Percentiles rank a stretch among this genome's conserved stretches.
Conservation (phyloP, 2,329 filamentous ascomycete genomes). For the Aureobasidium sp. region DNA sequence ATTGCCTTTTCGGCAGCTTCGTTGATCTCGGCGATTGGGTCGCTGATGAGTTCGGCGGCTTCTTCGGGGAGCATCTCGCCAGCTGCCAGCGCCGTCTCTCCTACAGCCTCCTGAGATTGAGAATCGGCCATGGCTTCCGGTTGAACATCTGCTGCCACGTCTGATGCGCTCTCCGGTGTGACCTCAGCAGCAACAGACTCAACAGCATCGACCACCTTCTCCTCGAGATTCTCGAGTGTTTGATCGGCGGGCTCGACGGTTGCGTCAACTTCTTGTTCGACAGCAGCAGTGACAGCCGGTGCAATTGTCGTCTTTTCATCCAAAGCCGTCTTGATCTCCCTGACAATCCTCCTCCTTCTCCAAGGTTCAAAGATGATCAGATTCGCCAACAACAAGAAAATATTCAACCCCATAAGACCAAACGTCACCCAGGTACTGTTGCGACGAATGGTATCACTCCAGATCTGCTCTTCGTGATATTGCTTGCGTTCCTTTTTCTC, state of each 20-base stretch:
- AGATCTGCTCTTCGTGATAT: slow-evolving; percentile 98
- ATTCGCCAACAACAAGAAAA: slow-evolving; percentile 76
- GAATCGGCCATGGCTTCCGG: background rate
- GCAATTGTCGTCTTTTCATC: slow-evolving; percentile 57
- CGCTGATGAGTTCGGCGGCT: slow-evolving; percentile 19
- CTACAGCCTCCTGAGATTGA: slow-evolving; percentile 13
- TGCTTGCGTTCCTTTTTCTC: slow-evolving; percentile 78
- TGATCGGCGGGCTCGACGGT: background rate
- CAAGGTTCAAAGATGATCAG: slow-evolving; percentile 91
- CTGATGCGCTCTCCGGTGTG: slow-evolving; percentile 1
- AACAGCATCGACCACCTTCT: slow-evolving; percentile 22
- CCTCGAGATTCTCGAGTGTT: slow-evolving; percentile 23
- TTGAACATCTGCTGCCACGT: background rate
- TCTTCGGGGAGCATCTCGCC: slow-evolving; percentile 24
- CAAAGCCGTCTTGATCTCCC: slow-evolving; percentile 62
- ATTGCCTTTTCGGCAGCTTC: background rate
- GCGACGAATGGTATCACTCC: slow-evolving; percentile 92
- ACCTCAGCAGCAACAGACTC: slow-evolving; percentile 19
- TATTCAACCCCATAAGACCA: slow-evolving; percentile 95
- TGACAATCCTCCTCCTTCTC: slow-evolving; percentile 72
- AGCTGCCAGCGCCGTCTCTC: slow-evolving; percentile 18
- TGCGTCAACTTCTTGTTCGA: background rate
- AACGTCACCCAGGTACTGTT: slow-evolving; percentile 99
- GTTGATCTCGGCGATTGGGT: background rate
- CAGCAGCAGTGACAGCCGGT: background rate